Base-by-base conservation (phyloP, 2,329 filamentous ascomycete species). In the Penicillium sp. region DNA sequence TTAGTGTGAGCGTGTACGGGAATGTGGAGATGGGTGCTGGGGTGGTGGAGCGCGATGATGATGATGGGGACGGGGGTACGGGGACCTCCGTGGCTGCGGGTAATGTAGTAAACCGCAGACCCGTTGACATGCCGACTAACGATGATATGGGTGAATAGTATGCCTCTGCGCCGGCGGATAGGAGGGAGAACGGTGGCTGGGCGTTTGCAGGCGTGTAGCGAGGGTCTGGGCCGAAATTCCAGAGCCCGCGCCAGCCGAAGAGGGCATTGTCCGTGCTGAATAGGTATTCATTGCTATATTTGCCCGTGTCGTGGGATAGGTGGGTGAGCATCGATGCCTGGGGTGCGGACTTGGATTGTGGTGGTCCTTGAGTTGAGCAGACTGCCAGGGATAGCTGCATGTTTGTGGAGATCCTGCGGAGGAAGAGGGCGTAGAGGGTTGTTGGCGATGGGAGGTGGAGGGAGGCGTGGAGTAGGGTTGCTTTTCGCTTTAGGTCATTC, bases 141-240 rank as follows among this genome's bases (percentile, higher is more conserved):
- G 96, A 96, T 68, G 96, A 97, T 51, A 96, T 74, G 0, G 91
- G 86, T 18, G 92, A 93, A 74, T 99, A 99, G 74, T 97, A 99
- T 30, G 95, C 78, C 71, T 99, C 93, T 47, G 85, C 92, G 30
- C 93, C 93, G 3, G 89, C 88, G 63, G 89, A 95, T 67, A 97
- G 89, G 16, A 92, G 84, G 8, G 91, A 73, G 83, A 87, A 50
- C 85, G 82, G 59, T 79, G 81, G 64, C 87, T 83, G 51, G 70
- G 75, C 34, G 33, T 57, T 41, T 22, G 57, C 47, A 13, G 50
- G 57, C 11, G 50, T 27, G 12, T 59, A 50, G 37, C 69, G 62
- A 19, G 68, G 53, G 62, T 92, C 87, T 14, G 83, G 80, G 12
- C 92, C 92, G 66, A 95, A 97, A 68, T 99, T 97, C 77, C 95